Evolutionary conservation across 768 basidiomycete genomes (phyloP).

Genomic region (Paxillus involutus): DNA sequence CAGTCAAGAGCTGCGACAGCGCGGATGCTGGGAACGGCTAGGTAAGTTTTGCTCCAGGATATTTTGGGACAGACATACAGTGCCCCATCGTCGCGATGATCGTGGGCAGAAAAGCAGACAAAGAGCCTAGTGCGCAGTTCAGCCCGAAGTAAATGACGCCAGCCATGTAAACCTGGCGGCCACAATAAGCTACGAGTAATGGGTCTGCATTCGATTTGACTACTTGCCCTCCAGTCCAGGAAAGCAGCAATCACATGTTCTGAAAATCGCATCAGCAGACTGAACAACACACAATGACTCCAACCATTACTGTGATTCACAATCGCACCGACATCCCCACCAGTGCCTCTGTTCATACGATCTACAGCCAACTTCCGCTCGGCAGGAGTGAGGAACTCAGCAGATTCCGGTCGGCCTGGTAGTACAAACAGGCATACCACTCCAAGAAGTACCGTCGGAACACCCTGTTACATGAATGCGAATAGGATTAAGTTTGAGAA

Average conservation of each 20-base stretch:
- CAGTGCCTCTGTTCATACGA: constrained; percentile 40
- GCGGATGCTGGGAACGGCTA: constrained; percentile 35
- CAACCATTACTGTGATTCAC: constrained; percentile 37
- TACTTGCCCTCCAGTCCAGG: constrained; percentile 43
- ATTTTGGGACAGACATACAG: constrained; percentile 30
- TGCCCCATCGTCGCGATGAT: constrained; percentile 52
- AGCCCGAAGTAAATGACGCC: constrained; percentile 50
- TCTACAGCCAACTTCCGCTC: constrained; percentile 33
- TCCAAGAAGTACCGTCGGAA: constrained; percentile 42
- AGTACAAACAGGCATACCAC: constrained; percentile 28
- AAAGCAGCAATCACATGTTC: constrained; percentile 45
- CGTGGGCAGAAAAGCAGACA: constrained; percentile 54
- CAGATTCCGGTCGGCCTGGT: constrained; percentile 33
- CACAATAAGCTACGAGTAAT: constrained; percentile 4
- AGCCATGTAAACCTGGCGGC: constrained; percentile 39
- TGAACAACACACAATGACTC: not conserved
- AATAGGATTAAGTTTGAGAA: not conserved
- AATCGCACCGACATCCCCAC: constrained; percentile 41
- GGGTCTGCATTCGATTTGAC: not conserved
- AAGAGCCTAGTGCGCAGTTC: constrained; percentile 48
- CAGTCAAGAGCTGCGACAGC: constrained; percentile 48
- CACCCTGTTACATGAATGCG: constrained; percentile 42
- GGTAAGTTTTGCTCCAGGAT: not conserved
- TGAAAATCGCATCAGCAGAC: constrained; percentile 13
- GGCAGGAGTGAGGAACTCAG: constrained; percentile 30